These are phyloP conservation scores for Boletus bicolor DNA, from an alignment of 768 basidiomycete species.

Conservation along the genomic window DNA sequence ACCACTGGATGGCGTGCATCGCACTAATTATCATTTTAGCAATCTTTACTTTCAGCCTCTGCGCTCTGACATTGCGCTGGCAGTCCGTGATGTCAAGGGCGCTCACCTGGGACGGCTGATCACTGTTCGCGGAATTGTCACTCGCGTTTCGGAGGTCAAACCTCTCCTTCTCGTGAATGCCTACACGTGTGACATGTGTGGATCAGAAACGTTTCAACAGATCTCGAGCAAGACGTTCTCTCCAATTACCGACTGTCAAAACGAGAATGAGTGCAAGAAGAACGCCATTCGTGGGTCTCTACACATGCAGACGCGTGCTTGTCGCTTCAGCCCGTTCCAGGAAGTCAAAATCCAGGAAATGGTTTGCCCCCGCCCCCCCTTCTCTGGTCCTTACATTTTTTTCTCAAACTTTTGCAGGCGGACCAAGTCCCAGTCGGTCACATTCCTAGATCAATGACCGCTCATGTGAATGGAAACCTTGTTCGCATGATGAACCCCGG, in stretches of 20 bases:
- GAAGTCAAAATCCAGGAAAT: slow-evolving; percentile 99
- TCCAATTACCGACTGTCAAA: slow-evolving; percentile 86
- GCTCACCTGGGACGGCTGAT: slow-evolving; percentile 86
- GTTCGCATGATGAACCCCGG: slow-evolving; percentile 93
- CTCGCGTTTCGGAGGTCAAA: slow-evolving; percentile 98
- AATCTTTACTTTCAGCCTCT: slow-evolving; percentile 94
- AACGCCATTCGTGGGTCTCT: slow-evolving; percentile 86
- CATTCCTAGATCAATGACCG: slow-evolving; percentile 96
- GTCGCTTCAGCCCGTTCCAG: slow-evolving; percentile 96
- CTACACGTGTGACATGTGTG: slow-evolving; percentile 97
- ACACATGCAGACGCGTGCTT: slow-evolving; percentile 98
- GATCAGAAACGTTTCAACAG: slow-evolving; percentile 98
- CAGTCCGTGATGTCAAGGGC: slow-evolving; percentile 90
- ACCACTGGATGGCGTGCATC: background rate
- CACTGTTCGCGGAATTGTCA: slow-evolving; percentile 96
- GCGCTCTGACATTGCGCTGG: slow-evolving; percentile 68
- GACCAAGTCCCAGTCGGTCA: slow-evolving; percentile 99
- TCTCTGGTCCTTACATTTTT: background rate
- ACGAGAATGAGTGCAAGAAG: slow-evolving; percentile 78
- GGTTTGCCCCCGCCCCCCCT: slow-evolving; percentile 42
- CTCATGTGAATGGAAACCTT: slow-evolving; percentile 89
- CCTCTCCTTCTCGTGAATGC: slow-evolving; percentile 96
- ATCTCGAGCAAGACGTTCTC: slow-evolving; percentile 89
- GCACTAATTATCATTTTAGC: slow-evolving; percentile 42
- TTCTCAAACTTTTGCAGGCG: slow-evolving; percentile 48